A percentile compares a stretch with the other conserved stretches of the same genome.
These are phyloP conservation scores for Rhodotorula taiwanensis DNA, from an alignment of 768 basidiomycete genomes.

Conservation along the genomic window DNA sequence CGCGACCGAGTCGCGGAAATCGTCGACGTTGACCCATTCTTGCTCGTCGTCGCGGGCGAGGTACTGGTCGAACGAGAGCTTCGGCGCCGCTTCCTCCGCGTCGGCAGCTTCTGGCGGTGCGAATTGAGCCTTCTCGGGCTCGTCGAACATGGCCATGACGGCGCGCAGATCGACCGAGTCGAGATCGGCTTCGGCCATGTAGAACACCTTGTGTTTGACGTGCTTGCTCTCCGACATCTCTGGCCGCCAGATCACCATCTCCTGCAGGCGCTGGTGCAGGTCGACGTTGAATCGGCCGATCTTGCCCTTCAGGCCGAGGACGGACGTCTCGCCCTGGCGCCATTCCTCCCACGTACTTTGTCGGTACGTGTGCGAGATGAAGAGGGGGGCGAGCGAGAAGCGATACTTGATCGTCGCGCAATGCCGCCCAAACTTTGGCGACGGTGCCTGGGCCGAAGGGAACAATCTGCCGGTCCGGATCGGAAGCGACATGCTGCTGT, in stretches of 20 bases:
- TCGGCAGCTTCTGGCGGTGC: constrained; percentile 44
- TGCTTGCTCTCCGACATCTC: constrained; percentile 55
- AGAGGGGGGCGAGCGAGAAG: constrained; percentile 66
- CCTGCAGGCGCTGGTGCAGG: constrained; percentile 85
- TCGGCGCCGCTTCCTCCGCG: constrained; percentile 17
- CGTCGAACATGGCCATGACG: constrained; percentile 67
- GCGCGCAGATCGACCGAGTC: constrained; percentile 69
- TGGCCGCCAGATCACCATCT: constrained; percentile 57
- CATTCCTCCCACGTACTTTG: constrained; percentile 74
- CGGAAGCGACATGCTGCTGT: constrained; percentile 67
- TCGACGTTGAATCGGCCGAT: constrained; percentile 78
- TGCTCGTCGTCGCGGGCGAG: constrained; percentile 33
- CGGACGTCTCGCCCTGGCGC: constrained; percentile 67
- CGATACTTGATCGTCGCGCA: constrained; percentile 88
- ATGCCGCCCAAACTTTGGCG: constrained; percentile 81
- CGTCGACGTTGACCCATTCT: constrained; percentile 67
- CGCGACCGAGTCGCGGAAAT: constrained; percentile 76
- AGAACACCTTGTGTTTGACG: constrained; percentile 71
- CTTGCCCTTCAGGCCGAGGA: constrained; percentile 77
- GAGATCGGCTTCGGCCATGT: constrained; percentile 75
- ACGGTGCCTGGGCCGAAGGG: constrained; percentile 58
- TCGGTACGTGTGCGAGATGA: constrained; percentile 77
- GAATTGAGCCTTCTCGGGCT: constrained; percentile 60
- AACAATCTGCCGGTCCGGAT: constrained; percentile 82
- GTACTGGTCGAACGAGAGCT: constrained; percentile 3